Conservation (phyloP, 1,284 basidiomycete species). For the Omphalotus olearius region DNA sequence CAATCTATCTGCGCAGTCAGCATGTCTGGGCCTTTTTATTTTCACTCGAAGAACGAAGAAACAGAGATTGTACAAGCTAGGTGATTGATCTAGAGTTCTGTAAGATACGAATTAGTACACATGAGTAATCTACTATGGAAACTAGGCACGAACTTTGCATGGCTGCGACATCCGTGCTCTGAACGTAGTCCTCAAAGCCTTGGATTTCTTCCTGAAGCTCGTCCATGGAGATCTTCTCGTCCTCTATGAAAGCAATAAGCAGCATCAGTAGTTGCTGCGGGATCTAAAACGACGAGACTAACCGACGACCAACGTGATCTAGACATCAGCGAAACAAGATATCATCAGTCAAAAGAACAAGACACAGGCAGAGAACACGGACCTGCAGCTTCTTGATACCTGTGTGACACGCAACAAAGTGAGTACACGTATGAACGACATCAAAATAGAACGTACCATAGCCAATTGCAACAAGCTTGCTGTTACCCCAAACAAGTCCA, state of each 20-base stretch:
- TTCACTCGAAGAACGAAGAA: neutral
- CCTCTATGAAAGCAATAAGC: constrained; percentile 54
- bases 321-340: constrained; percentile 24
- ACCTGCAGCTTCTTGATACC: constrained; percentile 83
- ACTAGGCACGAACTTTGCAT: constrained; percentile 72
- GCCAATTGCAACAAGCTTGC: constrained; percentile 91
- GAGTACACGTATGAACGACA: neutral
- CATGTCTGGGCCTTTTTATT: too few relatives aligned
- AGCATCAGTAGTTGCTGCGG: constrained; percentile 7
- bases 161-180: constrained; percentile 89
- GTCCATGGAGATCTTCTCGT: constrained; percentile 92
- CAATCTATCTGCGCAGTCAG: too few relatives aligned
- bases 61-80: neutral
- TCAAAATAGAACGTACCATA: constrained; percentile 50
- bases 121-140: neutral
- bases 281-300: constrained; percentile 27
- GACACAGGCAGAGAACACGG: constrained; percentile 40
- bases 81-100: constrained; percentile 33
- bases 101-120: constrained; percentile 10
- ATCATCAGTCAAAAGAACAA: neutral
- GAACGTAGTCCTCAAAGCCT: constrained; percentile 93
- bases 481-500: constrained; percentile 93
- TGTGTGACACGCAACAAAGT: constrained; percentile 7
- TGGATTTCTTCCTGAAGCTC: constrained; percentile 90
- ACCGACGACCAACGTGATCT: constrained; percentile 96